These are phyloP conservation scores for Sphaerobolus stellatus DNA, from an alignment of 1,284 basidiomycete genomes.

Conservation along the genomic window DNA sequence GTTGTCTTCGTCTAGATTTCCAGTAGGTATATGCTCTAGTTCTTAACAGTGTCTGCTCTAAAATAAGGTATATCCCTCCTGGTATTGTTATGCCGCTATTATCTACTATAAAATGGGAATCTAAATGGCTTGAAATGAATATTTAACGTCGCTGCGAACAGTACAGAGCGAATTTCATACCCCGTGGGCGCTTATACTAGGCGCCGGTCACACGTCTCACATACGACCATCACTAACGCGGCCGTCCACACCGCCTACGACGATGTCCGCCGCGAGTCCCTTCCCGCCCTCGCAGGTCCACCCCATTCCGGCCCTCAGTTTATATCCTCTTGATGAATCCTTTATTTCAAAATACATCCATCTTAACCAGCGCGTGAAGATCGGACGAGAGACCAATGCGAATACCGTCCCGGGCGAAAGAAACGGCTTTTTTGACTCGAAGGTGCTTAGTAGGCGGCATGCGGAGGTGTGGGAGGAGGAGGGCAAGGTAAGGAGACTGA, in stretches of 20 bases:
- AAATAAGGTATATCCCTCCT: too few relatives aligned
- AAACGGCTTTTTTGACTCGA: conserved; percentile 97
- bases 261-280: conserved; percentile 33
- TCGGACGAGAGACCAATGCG: conserved; percentile 96
- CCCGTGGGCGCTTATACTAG: too few relatives aligned
- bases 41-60: too few relatives aligned
- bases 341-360: conserved; percentile 96
- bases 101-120: too few relatives aligned
- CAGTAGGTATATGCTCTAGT: too few relatives aligned
- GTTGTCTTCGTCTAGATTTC: too few relatives aligned
- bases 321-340: conserved; percentile 95
- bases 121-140: too few relatives aligned
- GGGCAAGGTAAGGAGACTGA: conserved; percentile 64
- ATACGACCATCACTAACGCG: too few relatives aligned
- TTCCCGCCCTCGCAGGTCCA: conserved; percentile 22
- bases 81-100: too few relatives aligned
- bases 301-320: conserved; percentile 73
- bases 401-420: conserved; percentile 94
- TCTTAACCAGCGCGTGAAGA: conserved; percentile 83
- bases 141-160: too few relatives aligned
- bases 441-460: conserved; percentile 93
- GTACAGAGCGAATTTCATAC: too few relatives aligned
- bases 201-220: too few relatives aligned
- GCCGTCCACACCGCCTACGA: conserved; percentile 17
- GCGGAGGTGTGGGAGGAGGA: conserved; percentile 97